Percentiles rank a stretch among this genome's conserved stretches.
Conservation (phyloP, 2,329 filamentous ascomycete species). For the Fusarium sp. region DNA sequence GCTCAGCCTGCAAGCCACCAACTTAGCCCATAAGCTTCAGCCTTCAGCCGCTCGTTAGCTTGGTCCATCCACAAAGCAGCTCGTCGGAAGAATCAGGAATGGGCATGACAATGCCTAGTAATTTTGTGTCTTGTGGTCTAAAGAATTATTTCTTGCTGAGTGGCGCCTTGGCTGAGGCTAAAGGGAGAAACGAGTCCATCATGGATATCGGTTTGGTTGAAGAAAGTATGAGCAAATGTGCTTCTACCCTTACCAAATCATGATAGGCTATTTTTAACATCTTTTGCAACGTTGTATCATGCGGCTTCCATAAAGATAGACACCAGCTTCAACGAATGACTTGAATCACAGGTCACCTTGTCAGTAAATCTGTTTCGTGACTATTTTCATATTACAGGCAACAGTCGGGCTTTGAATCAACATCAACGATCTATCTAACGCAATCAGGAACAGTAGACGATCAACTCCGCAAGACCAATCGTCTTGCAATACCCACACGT, state of each 20-base stretch:
- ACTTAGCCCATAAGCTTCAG: constrained; percentile 3
- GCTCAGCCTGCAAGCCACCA: constrained; percentile 27
- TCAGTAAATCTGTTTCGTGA: not conserved
- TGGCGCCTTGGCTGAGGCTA: not conserved
- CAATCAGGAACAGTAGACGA: constrained; percentile 29
- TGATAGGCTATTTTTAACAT: not conserved
- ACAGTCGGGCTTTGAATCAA: not conserved
- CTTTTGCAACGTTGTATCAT: not conserved
- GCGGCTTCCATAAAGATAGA: not conserved
- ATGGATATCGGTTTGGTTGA: not conserved
- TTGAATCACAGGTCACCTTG: not conserved
- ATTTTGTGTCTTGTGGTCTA: not conserved
- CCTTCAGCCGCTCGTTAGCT: constrained; percentile 19
- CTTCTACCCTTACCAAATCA: not conserved
- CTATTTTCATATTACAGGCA: not conserved
- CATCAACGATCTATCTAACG: constrained; percentile 7
- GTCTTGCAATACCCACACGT: constrained; percentile 8
- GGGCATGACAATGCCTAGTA: not conserved
- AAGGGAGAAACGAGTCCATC: not conserved
- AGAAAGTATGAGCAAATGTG: not conserved
- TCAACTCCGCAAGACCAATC: constrained; percentile 16
- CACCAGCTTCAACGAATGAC: not conserved
- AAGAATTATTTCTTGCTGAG: not conserved
- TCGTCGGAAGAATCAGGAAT: constrained; percentile 15
- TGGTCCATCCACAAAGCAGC: not conserved